Evolutionary conservation across 1,284 basidiomycete genomes (phyloP), one percentile per base, ranked within the genome.

Genomic region (Cryptococcus deneoformans): DNA sequence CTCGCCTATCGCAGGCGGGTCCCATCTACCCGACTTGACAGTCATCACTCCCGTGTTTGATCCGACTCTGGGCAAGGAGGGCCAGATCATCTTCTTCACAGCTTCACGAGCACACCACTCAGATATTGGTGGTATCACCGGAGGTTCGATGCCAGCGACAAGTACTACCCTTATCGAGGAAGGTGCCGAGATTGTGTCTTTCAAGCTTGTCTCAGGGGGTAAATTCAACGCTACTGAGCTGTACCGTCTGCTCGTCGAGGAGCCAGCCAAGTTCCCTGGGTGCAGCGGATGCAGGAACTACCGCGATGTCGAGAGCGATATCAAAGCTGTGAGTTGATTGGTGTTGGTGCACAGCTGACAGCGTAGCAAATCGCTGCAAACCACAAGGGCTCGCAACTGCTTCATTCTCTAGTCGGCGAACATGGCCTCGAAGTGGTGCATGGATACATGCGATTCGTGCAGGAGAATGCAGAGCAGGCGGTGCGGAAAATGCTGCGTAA

Each of bases 391-490:
- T 60, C 59, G 0, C 50, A 61, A 3, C 63, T 72, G 7, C 71
- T 76, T 58, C 64, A 68, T 46, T 53, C 59, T 35, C 66, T 74
- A 3, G 57, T 71, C 46, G 52, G 65, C 46, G 67, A 74, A 54
- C 63, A 69, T 54, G 61, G 87, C 0, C 82, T 97, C 42, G 59
- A 66, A 11, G 63, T 68, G 5, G 69, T 72, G 63, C 57, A 72
- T 49, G 64, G 63, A 56, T 93, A 93, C 79, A 94, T 94, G 91
- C 83, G 83, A 61, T 86, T 90, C 70, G 95, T 97, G 72, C 87
- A 92, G 46, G 79, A 83, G 56, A 98, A 96, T 66, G 95, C 95
- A 40, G 95, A 97, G 75, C 81, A 79, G 57, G 90, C 89, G 2
- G 93, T 98, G 1, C 84, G 94, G 50, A 87, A 87, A 63, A 83